Conservation (phyloP, 805 yeast genomes). For the Nakazawaea molendinolei region DNA sequence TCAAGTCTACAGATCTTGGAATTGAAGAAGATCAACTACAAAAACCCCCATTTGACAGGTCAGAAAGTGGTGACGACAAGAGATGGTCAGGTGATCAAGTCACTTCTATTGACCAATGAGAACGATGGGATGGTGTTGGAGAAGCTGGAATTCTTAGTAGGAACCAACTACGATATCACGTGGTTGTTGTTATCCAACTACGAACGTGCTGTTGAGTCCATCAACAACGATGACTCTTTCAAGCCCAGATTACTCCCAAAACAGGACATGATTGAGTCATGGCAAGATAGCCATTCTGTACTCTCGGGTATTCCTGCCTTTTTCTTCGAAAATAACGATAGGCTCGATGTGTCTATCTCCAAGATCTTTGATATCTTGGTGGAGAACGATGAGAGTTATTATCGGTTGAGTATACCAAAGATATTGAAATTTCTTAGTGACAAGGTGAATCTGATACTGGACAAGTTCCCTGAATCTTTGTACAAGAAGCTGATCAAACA, state of each 20-base stretch:
- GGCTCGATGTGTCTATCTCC: constrained; percentile 21
- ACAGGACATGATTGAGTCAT: constrained; percentile 38
- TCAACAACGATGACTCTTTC: constrained; percentile 12
- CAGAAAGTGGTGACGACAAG: constrained; percentile 21
- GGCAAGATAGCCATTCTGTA: constrained; percentile 19
- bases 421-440: constrained; percentile 30
- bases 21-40: constrained; percentile 30
- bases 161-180: constrained; percentile 32
- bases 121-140: constrained; percentile 33
- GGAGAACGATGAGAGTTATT: constrained; percentile 39
- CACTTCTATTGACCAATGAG: constrained; percentile 25
- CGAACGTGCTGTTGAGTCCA: constrained; percentile 19
- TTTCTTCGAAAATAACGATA: constrained; percentile 21
- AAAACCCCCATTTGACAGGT: constrained; percentile 27
- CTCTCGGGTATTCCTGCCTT: constrained; percentile 26
- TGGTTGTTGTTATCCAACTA: constrained; percentile 34
- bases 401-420: constrained; percentile 34
- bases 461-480: constrained; percentile 31
- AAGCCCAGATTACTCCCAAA: constrained; percentile 27
- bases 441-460: constrained; percentile 30
- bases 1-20: constrained; percentile 36
- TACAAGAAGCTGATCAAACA: constrained; percentile 20
- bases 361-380: constrained; percentile 32
- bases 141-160: constrained; percentile 30
- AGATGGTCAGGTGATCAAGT: constrained; percentile 32